Conservation (phyloP, 345 rosid genomes). For the Euphorbia peplus region DNA sequence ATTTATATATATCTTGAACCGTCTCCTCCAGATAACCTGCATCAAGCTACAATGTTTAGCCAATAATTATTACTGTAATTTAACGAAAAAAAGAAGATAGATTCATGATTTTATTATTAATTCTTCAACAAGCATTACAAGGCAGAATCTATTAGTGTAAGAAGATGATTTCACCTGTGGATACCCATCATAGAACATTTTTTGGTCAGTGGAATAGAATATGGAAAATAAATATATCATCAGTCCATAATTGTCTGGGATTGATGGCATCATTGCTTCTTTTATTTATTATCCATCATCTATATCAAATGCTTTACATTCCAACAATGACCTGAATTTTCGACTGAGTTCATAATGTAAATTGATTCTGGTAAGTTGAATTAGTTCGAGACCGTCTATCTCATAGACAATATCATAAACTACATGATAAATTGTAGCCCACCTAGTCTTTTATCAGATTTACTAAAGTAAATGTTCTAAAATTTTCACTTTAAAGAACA, state of each 20-base stretch:
- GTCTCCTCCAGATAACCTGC: constrained; percentile 42
- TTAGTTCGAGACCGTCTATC: not conserved
- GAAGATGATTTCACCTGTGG: not conserved
- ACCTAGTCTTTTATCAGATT: not conserved
- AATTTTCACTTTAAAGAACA: not conserved
- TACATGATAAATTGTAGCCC: not conserved
- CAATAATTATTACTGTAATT: not conserved
- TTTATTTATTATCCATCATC: not conserved
- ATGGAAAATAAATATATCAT: not conserved
- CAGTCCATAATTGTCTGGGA: not conserved
- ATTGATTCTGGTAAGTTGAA: not conserved
- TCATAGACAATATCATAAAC: not conserved
- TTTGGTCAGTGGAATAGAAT: not conserved
- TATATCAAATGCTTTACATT: not conserved
- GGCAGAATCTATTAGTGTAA: not conserved
- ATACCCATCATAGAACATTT: not conserved
- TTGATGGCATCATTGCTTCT: not conserved
- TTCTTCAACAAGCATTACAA: not conserved
- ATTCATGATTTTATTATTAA: not conserved
- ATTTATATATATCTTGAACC: constrained; percentile 30
- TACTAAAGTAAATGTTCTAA: not conserved
- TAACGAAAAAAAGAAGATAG: not conserved
- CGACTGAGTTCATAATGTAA: not conserved
- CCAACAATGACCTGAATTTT: not conserved
- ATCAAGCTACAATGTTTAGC: constrained; percentile 17